Percentiles rank a stretch among this genome's conserved stretches.
phyloP scores from a whole-genome alignment of 306 rosid species.

The Castanea mollissima region DNA sequence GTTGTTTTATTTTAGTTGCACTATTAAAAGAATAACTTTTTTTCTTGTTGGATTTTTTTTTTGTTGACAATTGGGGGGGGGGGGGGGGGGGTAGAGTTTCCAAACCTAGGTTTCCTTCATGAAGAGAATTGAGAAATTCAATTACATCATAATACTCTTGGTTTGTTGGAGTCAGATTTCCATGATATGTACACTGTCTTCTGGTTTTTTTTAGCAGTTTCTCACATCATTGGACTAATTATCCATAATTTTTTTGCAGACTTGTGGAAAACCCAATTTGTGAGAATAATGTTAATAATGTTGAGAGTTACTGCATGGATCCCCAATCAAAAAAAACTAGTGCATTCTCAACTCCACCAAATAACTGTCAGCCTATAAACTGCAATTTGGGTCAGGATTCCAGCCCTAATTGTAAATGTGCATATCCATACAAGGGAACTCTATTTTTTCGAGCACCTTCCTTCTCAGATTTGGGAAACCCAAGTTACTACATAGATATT shows the following conservation, averaged over 20 bases:
- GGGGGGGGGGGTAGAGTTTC: too few species aligned
- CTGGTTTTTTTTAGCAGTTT: too few species aligned
- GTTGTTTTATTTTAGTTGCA: neutral
- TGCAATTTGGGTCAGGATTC: slow-evolving; percentile 7
- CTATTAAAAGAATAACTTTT: neutral
- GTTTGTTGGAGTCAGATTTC: too few species aligned
- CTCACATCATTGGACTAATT: too few species aligned
- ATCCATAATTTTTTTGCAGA: slow-evolving; percentile 5
- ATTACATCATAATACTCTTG: neutral
- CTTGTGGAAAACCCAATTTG: slow-evolving; percentile 30
- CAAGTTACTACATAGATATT: slow-evolving; percentile 4
- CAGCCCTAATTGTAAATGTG: slow-evolving; percentile 44
- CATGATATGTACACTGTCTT: slow-evolving; percentile 11
- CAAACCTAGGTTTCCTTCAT: neutral
- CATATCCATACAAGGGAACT: slow-evolving; percentile 34
- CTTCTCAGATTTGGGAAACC: slow-evolving; percentile 1
- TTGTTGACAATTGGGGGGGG: too few species aligned
- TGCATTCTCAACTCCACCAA: neutral
- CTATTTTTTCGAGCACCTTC: slow-evolving; percentile 30
- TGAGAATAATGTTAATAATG: too few species aligned
- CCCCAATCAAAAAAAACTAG: neutral
- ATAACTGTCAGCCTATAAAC: neutral
- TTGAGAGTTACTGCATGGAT: slow-evolving; percentile 18
- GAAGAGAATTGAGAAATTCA: slow-evolving; percentile 16
- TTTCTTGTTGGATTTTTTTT: neutral